phyloP scores from a whole-genome alignment of 805 yeast species.

The Candida loeiensis region DNA sequence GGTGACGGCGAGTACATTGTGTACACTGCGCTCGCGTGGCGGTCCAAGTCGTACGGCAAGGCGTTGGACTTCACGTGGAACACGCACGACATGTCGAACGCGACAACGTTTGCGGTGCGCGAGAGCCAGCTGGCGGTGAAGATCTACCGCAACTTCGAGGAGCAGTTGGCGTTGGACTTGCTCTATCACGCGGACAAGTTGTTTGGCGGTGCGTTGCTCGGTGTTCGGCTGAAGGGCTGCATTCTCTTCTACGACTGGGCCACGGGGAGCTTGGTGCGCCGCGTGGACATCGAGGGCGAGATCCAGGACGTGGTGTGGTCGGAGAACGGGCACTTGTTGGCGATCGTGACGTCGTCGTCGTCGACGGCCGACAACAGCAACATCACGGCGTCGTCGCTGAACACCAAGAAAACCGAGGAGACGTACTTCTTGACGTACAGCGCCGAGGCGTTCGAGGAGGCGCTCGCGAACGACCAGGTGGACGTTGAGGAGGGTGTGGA shows the following conservation, averaged over 20 bases:
- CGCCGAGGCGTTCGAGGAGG: conserved; percentile 61
- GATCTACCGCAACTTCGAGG: conserved; percentile 81
- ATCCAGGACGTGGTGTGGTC: conserved; percentile 87
- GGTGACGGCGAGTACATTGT: conserved; percentile 98
- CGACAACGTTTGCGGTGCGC: conserved; percentile 69
- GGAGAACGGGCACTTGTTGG: conserved; percentile 84
- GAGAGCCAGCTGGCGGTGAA: conserved; percentile 64
- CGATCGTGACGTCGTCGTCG: conserved; percentile 49
- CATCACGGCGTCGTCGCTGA: conserved; percentile 17
- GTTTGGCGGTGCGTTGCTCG: conserved; percentile 85
- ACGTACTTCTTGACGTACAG: conserved; percentile 77
- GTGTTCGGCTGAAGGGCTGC: conserved; percentile 79
- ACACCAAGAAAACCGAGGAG: conserved; percentile 50
- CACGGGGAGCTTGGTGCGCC: conserved; percentile 73
- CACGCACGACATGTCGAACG: conserved; percentile 66
- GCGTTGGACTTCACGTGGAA: conserved; percentile 96
- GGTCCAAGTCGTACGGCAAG: conserved; percentile 88
- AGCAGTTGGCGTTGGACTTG: conserved; percentile 62
- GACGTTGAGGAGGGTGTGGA: conserved; percentile 88
- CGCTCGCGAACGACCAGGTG: conserved; percentile 52
- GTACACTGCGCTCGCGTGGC: conserved; percentile 96
- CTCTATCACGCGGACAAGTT: conserved; percentile 74
- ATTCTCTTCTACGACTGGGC: conserved; percentile 95
- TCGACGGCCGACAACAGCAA: conserved; percentile 19
- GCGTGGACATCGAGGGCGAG: conserved; percentile 76